Evolutionary conservation across 345 rosid genomes (phyloP).

Genomic region (Populus pruinosa): DNA sequence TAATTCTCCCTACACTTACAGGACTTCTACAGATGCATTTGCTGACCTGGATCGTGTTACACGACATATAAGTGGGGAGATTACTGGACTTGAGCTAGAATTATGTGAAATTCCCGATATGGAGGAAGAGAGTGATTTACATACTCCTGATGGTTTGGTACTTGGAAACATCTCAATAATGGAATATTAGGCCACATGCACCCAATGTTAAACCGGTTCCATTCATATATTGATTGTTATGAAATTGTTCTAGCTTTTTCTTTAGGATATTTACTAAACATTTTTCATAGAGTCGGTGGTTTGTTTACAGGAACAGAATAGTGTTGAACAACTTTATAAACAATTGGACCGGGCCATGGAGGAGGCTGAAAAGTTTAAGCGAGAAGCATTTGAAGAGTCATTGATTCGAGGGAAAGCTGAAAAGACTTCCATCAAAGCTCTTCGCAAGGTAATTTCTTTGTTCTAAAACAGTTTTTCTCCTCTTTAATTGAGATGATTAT

Average conservation of each 20-base stretch:
- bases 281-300: slow-evolving; percentile 7
- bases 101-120: slow-evolving; percentile 8
- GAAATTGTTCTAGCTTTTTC: not conserved
- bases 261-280: no score
- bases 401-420: slow-evolving; percentile 62
- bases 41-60: not conserved
- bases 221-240: not conserved
- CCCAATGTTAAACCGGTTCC: no score
- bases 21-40: slow-evolving; percentile 5
- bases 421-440: slow-evolving; percentile 58
- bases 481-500: not conserved
- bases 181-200: no score
- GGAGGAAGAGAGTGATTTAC: slow-evolving; percentile 23
- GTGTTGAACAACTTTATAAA: slow-evolving; percentile 43
- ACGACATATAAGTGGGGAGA: not conserved
- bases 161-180: slow-evolving; percentile 15
- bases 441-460: slow-evolving; percentile 50
- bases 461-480: not conserved
- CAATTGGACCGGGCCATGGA: slow-evolving; percentile 49
- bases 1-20: not conserved
- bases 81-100: slow-evolving; percentile 24
- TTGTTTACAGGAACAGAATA: slow-evolving; percentile 51
- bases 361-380: slow-evolving; percentile 60
- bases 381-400: slow-evolving; percentile 61
- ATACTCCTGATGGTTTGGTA: slow-evolving; percentile 56